Evolutionary conservation across 2,329 filamentous ascomycete species (phyloP).

Genomic region (Xylariales sp.): DNA sequence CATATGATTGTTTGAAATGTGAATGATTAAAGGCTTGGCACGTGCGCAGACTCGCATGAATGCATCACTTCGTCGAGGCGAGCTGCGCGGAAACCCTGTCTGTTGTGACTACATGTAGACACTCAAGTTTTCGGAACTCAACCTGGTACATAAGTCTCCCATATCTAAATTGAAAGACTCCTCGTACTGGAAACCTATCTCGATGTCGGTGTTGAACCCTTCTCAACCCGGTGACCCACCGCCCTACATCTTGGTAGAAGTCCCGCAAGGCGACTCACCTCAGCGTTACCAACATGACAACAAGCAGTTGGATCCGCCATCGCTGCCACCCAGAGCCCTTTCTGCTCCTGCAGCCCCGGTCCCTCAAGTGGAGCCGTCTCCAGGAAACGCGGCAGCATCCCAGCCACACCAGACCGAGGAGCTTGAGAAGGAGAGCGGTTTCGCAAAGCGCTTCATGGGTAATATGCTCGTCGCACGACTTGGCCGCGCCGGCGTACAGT

Average conservation of each 20-base stretch:
- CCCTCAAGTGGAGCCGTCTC: not conserved
- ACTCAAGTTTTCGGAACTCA: no score
- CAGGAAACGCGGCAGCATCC: not conserved
- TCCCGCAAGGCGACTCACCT: not conserved
- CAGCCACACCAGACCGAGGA: slow-evolving; percentile 9
- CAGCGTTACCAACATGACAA: slow-evolving; percentile 2
- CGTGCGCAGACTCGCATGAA: no score
- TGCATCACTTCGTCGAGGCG: no score
- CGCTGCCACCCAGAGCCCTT: slow-evolving; percentile 1
- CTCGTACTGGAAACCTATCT: no score
- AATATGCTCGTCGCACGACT: slow-evolving; percentile 17
- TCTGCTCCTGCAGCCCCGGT: slow-evolving; percentile 3
- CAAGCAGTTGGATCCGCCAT: not conserved
- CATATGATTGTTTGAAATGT: no score
- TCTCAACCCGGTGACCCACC: not conserved
- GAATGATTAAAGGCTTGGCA: no score
- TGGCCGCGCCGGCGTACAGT: slow-evolving; percentile 15
- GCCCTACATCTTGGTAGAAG: slow-evolving; percentile 5
- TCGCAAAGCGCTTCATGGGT: slow-evolving; percentile 14
- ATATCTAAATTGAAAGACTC: no score
- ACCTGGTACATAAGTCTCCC: no score
- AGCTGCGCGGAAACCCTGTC: no score
- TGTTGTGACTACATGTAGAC: no score
- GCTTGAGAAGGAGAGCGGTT: slow-evolving; percentile 13
- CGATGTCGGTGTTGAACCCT: no score